Percentiles rank a stretch among this genome's conserved stretches.
Conservation (phyloP, 2,329 filamentous ascomycete species). For the Fusarium subtropicale region DNA sequence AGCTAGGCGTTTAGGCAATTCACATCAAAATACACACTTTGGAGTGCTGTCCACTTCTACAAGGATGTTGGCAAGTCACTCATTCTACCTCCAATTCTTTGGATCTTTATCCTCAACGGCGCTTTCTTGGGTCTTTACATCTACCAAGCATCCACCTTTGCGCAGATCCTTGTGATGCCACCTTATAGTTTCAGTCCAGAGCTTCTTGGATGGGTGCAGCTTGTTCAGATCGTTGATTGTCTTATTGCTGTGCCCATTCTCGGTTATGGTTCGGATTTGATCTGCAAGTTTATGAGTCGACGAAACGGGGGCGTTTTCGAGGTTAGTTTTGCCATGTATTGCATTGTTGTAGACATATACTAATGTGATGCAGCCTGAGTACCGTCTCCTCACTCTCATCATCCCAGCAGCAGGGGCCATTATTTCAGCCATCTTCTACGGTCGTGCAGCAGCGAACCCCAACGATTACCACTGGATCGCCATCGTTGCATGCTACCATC, state of each 20-base stretch:
- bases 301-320: conserved; percentile 3
- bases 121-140: conserved; percentile 19
- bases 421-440: conserved; percentile 4
- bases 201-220: conserved; percentile 7
- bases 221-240: conserved; percentile 3
- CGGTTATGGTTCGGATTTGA: background rate
- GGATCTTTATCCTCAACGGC: conserved; percentile 19
- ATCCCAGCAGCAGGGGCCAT: conserved; percentile 3
- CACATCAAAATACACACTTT: too few relatives aligned
- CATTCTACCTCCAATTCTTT: background rate
- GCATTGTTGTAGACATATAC: fast-evolving
- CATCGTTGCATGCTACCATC: conserved; percentile 6
- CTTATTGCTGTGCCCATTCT: conserved; percentile 7
- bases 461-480: conserved; percentile 15
- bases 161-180: background rate
- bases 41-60: conserved; percentile 7
- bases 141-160: conserved; percentile 14
- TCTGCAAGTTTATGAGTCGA: conserved; percentile 19
- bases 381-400: background rate
- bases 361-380: background rate
- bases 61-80: conserved; percentile 1
- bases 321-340: fast-evolving
- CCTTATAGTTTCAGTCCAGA: background rate
- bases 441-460: conserved; percentile 2
- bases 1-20: too few relatives aligned